Base-by-base conservation (phyloP, 495 filamentous ascomycete species). In the Penicillium macrosclerotiorum region DNA sequence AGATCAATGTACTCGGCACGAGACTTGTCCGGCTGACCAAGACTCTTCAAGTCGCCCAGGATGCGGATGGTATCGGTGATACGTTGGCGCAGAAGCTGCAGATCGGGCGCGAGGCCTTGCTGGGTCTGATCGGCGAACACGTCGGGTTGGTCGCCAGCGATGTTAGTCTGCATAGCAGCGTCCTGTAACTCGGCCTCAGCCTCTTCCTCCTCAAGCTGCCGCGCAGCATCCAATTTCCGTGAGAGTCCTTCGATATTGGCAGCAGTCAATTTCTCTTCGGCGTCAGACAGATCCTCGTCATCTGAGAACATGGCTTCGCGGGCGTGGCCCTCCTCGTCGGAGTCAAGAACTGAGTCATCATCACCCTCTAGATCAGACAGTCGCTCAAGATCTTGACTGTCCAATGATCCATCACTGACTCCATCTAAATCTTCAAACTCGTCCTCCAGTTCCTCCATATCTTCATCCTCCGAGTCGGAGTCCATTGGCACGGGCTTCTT, bases 201-300 rank as follows among this genome's bases (percentile, higher is more conserved):
- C 43, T 89, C 89, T 42, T 89, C 87, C 6, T 82, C 87, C 17
- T 82, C 88, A 37, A 81, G 68, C 31, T 83, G 79, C 45, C 76
- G 74, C 51, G 87, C 72, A 49, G 78, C 67, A 57, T 97, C 90
- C 47, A 97, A 62, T 50, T 88, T 89, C 45, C 78, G 76, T 27
- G 93, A 90, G 35, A 98, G 71, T 29, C 93, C 93, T 54, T 83
- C 92, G 44, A 98, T 98, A 57, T 98, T 98, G 34, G 93, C 94
- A 0, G 93, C 94, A 3, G 90, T 98, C 43, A 98, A 74, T 59
- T 81, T 86, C 70, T 96, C 90, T 64, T 95, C 90, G 2, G 83
- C 85, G 54, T 95, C 90, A 1, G 84, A 88, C 29, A 89, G 82
- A 47, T 92, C 89, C 61, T 96, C 91, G 57, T 98, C 93, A 44